Base-by-base conservation (phyloP, 164 flowering plant genomes). In the Magnolia changhungtana region DNA sequence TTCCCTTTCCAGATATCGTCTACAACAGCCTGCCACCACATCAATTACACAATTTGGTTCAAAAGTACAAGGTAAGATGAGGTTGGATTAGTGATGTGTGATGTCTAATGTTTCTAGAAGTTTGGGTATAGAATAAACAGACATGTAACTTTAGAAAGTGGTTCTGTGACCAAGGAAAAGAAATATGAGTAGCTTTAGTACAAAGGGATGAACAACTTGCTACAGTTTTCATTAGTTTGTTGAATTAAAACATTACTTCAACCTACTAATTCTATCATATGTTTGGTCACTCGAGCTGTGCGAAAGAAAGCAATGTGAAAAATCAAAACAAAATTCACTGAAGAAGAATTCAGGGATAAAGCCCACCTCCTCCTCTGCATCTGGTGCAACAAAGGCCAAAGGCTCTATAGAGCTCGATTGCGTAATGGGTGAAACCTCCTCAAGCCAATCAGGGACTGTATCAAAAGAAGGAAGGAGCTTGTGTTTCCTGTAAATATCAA, bases 331-430 rank as follows among this genome's bases (percentile, higher is more conserved):
- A 51, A 8, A 74, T 45, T 24, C 9, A 6, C 55, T 4, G 3
- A 14, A 45, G 51, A 37, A n/a, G 19, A 61, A 72, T 73, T 55
- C 31, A 9, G 23, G 61, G 23, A 37, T 37, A 73, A 61, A 79
- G 21, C 75, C 63, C 86, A 93, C 98, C 96, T 89, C 89, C 80
- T 95, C 97, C 72, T 89, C 97, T 31, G 81, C 86, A 80, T 86
- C 88, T 73, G 98, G 98, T 59, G 87, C 80, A 50, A 90, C 83
- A 86, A 95, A 91, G 72, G 98, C 97, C 84, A 92, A 77, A 49
- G 98, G 98, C 74, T 93, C 92, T 51, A 85, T 61, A 64, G 63
- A 61, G 50, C 63, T 59, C 61, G 55, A 77, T 78, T 85, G 87
- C 29, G 93, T 89, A 71, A 91, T 78, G 4, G 87, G 71, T 14